Percentiles rank a stretch among this genome's conserved stretches.
These are phyloP conservation scores for Teratosphaeriaceae sp. DNA, from an alignment of 2,329 filamentous ascomycete genomes.

Conservation along the genomic window DNA sequence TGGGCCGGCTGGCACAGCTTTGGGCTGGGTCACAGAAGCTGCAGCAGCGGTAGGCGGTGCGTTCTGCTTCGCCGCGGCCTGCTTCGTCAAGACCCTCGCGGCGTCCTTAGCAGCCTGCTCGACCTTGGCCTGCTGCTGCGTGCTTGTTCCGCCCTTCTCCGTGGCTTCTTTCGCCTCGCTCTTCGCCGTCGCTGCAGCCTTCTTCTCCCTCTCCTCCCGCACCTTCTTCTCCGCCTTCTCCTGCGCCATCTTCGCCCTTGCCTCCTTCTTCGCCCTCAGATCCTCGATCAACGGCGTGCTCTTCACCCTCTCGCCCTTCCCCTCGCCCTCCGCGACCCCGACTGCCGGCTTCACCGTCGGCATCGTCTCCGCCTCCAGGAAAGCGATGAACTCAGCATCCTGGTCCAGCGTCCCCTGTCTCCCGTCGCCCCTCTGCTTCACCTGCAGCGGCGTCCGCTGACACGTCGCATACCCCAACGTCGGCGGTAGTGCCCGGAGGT, in stretches of 20 bases:
- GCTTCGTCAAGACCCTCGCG: conserved; percentile 51
- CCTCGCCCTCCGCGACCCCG: conserved; percentile 38
- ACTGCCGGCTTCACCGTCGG: conserved; percentile 50
- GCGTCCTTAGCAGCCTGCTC: conserved; percentile 42
- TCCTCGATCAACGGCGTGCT: conserved; percentile 88
- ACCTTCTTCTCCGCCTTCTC: conserved; percentile 59
- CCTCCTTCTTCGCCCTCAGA: conserved; percentile 85
- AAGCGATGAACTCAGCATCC: conserved; percentile 90
- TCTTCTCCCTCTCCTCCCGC: conserved; percentile 25
- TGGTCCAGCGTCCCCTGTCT: conserved; percentile 94
- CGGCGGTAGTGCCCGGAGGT: conserved; percentile 66
- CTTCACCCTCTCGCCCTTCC: conserved; percentile 49
- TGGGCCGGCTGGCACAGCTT: conserved; percentile 26
- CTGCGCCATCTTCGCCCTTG: conserved; percentile 50
- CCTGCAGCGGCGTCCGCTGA: conserved; percentile 64
- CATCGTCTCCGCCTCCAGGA: conserved; percentile 81
- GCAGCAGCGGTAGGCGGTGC: neutral
- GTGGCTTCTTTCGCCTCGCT: conserved; percentile 23
- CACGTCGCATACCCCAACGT: conserved; percentile 76
- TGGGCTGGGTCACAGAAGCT: neutral
- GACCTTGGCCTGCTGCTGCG: conserved; percentile 22
- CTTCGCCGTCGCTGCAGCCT: conserved; percentile 30
- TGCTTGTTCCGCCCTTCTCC: conserved; percentile 30
- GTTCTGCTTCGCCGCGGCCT: conserved; percentile 21
- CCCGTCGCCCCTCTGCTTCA: conserved; percentile 68